Conservation (phyloP, 441 rosid species). For the Jatropha podagrica region DNA sequence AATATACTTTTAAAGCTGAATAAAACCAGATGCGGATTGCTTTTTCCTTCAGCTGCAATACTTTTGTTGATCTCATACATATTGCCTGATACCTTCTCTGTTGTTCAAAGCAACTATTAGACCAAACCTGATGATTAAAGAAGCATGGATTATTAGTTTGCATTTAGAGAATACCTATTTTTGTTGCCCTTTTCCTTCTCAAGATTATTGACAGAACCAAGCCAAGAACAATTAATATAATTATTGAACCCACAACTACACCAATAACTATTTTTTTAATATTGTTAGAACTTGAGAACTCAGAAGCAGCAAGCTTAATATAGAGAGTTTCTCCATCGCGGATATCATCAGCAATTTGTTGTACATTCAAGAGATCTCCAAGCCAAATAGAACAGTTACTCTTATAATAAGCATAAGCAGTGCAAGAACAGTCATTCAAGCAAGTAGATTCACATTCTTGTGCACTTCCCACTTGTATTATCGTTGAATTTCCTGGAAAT, state of each 20-base stretch:
- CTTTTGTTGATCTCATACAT: neutral
- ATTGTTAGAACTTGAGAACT: constrained; percentile 30
- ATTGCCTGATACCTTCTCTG: neutral
- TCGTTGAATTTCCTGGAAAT: constrained; percentile 24
- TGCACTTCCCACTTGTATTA: constrained; percentile 14
- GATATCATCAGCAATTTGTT: constrained; percentile 33
- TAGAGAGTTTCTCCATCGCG: constrained; percentile 33
- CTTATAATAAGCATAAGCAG: constrained; percentile 49
- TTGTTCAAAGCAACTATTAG: neutral
- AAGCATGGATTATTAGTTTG: neutral
- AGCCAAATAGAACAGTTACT: constrained; percentile 47
- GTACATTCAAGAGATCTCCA: constrained; percentile 43
- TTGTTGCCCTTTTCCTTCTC: constrained; percentile 31
- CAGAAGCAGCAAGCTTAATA: constrained; percentile 63
- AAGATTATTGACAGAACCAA: constrained; percentile 32
- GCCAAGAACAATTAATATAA: constrained; percentile 27
- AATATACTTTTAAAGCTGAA: constrained; percentile 7
- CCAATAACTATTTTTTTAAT: constrained; percentile 36
- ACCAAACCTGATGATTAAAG: neutral
- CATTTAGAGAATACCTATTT: constrained; percentile 14
- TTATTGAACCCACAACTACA: constrained; percentile 41
- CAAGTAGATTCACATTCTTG: constrained; percentile 44
- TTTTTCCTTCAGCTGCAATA: neutral
- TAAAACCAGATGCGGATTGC: constrained; percentile 3
- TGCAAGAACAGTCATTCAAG: constrained; percentile 49